Evolutionary conservation across 2,329 filamentous ascomycete genomes (phyloP), one percentile per base, ranked within the genome.

Genomic region (Epichloe glyceriae): DNA sequence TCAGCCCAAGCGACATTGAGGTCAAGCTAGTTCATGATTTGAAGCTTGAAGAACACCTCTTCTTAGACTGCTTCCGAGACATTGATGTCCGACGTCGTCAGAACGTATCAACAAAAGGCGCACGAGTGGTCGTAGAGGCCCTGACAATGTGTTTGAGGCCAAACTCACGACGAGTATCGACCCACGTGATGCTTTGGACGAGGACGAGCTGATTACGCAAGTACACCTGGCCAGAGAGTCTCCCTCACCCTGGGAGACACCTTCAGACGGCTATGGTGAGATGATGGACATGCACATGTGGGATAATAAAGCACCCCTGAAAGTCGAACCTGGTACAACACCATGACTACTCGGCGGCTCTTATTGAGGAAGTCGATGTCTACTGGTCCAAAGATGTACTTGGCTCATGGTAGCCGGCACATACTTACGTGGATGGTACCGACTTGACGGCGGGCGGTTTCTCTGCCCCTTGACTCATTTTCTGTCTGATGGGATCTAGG

Each of bases 1-100:
- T 76, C 64, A 78, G 72, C 54, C 62, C 70, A 4, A 67, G 65
- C 33, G 73, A 77, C 53, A 66, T 79, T 39, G 71, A 76, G 54
- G 67, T 71, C 57, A 72, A 73, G 56, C 64, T 79, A 2, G 70
- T 76, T 50, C 64, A 62, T 54, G 70, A 75, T 50, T 60, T 68
- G 35, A 67, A 63, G 44, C 59, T 67, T 15, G 66, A 69, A 46
- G 64, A 70, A 51, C 63, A 67, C 4, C 51, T 71, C 19, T 68
- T 69, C 52, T 61, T 68, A 44, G 67, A 73, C 44, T 62, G 68
- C 30, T 60, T 67, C 17, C 64, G 61, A 5, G 70, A 70, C 42
- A 58, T 64, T 14, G 57, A 59, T 40, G 55, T 66, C 5, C 65
- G 67, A 30, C 67, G 72, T 4, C 68, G 72, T n/a, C 67, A 68